Evolutionary conservation across 805 yeast species (phyloP), one percentile per base, ranked within the genome.

Genomic region (Wickerhamomyces strasburgensis): DNA sequence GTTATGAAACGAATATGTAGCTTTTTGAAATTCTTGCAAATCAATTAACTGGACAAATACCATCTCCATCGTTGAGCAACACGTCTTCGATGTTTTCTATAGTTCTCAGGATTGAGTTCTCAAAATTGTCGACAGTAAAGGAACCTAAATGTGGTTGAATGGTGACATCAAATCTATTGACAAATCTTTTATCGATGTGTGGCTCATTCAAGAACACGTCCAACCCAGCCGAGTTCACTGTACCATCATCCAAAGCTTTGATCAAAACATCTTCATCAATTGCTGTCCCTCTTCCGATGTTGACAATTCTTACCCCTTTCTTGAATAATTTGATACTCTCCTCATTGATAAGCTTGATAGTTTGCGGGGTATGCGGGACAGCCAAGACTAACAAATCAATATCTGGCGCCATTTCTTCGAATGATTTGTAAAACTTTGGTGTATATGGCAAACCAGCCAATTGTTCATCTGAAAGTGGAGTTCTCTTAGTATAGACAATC

Each of bases 111-210:
- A 81, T 74, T 27, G 84, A 74, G 16, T 58, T 56, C 38, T 68
- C 63, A 43, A 71, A 73, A 48, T 75, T 75, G 42, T 78, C 80
- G 8, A 60, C 53, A 0, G 87, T 80, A 5, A 81, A 71, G 16
- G 86, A 78, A 0, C 86, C 93, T 32, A 82, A 54, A 56, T 84
- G 93, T 3, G 93, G 93, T 10, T 82, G 68, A 30, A 80, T 58
- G 0, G 78, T 61, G n/a, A 82, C 83, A 54, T 82, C 86, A 43
- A 73, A 65, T 52, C 88, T 68, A 8, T 63, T 58, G 25, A 70
- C 45, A 31, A 80, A 66, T 29, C 68, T 73, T n/a, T 65, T 61
- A 39, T 72, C 68, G 16, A 79, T 68, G 0, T 47, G 33, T 11
- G 86, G 85, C 57, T 84, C 93, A 24, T 72, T 57, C 42, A 72